Evolutionary conservation across 768 basidiomycete species (phyloP).

Genomic region (Royoungia palumana): DNA sequence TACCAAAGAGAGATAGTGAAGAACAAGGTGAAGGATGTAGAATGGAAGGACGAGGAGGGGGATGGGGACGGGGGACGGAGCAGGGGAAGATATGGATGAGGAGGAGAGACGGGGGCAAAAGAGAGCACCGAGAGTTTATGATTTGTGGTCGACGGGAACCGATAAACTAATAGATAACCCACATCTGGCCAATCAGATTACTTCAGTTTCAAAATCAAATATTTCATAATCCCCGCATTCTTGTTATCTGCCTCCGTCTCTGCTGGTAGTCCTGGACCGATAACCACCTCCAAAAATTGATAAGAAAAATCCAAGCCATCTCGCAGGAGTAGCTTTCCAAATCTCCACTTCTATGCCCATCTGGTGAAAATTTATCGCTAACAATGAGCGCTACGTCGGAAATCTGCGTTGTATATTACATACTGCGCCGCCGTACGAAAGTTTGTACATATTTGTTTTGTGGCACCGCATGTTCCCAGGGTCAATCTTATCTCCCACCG

Average conservation of each 20-base stretch:
- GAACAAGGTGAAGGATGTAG: not conserved
- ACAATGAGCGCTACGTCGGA: constrained; percentile 29
- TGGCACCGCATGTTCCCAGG: constrained; percentile 26
- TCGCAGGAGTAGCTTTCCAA: not conserved
- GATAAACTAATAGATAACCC: constrained; percentile 39
- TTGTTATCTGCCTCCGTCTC: constrained; percentile 3
- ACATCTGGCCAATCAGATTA: constrained; percentile 38
- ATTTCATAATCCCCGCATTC: constrained; percentile 16
- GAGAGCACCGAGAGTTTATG: constrained; percentile 29
- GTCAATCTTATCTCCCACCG: constrained; percentile 33
- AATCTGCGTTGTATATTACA: constrained; percentile 30
- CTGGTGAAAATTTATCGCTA: constrained; percentile 28
- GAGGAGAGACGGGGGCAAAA: constrained; percentile 28
- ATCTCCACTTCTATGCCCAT: constrained; percentile 10
- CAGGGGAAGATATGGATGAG: constrained; percentile 10
- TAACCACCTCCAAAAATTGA: not conserved
- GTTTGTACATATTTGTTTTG: constrained; percentile 24
- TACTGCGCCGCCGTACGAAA: constrained; percentile 14
- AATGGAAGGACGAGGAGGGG: not conserved
- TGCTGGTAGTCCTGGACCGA: not conserved
- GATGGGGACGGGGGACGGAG: not conserved
- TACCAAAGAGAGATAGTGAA: not conserved
- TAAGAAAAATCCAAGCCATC: not conserved
- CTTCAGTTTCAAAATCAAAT: constrained; percentile 24
- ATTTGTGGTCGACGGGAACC: constrained; percentile 37